Base-by-base conservation (phyloP, 768 basidiomycete species). In the Amanita inopinata region DNA sequence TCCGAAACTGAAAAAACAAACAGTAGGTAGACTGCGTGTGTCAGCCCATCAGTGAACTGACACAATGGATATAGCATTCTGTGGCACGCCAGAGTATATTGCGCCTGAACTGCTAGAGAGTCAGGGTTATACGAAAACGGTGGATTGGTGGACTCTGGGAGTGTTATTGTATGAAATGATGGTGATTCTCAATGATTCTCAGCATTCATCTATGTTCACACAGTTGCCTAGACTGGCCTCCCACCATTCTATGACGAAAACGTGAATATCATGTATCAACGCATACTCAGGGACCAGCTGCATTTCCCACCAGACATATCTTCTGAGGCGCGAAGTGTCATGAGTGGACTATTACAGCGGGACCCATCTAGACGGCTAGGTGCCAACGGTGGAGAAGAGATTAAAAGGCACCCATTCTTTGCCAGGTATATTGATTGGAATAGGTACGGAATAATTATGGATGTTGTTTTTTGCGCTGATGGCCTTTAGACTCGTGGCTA, bases 221-320 rank as follows among this genome's bases (percentile, higher is more conserved):
- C n/a, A n/a, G n/a, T n/a, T n/a, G n/a, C n/a, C n/a, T 56, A 96
- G 79, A 89, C 94, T 4, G 94, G 94, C 25, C 76, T 99, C 11
- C 96, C 94, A 8, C 94, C 94, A 2, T 98, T 96, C 74, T 99
- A 97, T 60, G 93, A 97, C 54, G 94, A 99, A 61, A 96, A 98
- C 60, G 93, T 94, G 32, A 93, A 94, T 66, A 84, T 86, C 32
- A 96, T 93, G 92, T 93, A 94, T 58, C 86, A 92, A 60, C 83
- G 93, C 46, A 98, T 98, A 57, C 74, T 98, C 18, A 74, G 81
- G 18, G 94, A 99, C 55, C 94, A 93, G 1, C 76, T 99, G 27
- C 72, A 84, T 27, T 98, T 99, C 73, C 86, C 88, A 5, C 67
- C 80, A 8, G 93, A 97, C 53, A 84, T 98, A 66, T 70, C 83